Evolutionary conservation across 202 grass and related monocot species (phyloP).

Genomic region (Dendrocalamus latiflorus): DNA sequence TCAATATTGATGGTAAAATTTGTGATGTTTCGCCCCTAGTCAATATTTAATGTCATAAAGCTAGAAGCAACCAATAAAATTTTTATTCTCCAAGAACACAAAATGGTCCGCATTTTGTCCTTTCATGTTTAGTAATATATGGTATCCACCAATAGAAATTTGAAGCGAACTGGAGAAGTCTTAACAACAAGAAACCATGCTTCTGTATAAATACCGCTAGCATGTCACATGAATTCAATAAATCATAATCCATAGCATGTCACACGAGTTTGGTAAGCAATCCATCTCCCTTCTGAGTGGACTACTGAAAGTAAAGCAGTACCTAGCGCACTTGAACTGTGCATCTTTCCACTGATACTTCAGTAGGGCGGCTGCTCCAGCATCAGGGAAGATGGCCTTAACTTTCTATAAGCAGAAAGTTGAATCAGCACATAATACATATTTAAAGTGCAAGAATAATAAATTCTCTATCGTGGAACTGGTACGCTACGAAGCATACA

Average conservation of each 20-base stretch:
- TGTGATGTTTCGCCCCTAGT: background rate
- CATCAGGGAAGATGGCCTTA: slow-evolving; percentile 89
- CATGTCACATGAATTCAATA: background rate
- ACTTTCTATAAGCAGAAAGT: slow-evolving; percentile 52
- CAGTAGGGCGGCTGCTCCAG: slow-evolving; percentile 85
- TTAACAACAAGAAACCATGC: background rate
- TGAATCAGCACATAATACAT: slow-evolving; percentile 1
- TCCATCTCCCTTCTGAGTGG: background rate
- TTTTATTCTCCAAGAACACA: background rate
- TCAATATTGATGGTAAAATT: background rate
- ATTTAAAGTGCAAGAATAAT: background rate
- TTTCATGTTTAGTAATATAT: background rate
- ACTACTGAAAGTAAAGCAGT: slow-evolving; percentile 9
- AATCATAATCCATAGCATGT: background rate
- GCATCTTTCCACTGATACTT: slow-evolving; percentile 86
- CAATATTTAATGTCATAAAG: background rate
- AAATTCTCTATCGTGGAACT: background rate
- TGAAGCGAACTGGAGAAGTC: background rate
- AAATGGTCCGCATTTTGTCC: background rate
- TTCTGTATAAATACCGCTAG: background rate
- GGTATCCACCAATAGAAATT: background rate
- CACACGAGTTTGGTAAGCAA: background rate
- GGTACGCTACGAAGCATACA: background rate
- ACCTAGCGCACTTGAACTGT: slow-evolving; percentile 81
- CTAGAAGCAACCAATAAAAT: background rate